Evolutionary conservation across 2,329 filamentous ascomycete genomes (phyloP).

Genomic region (Xylariaceae sp.): DNA sequence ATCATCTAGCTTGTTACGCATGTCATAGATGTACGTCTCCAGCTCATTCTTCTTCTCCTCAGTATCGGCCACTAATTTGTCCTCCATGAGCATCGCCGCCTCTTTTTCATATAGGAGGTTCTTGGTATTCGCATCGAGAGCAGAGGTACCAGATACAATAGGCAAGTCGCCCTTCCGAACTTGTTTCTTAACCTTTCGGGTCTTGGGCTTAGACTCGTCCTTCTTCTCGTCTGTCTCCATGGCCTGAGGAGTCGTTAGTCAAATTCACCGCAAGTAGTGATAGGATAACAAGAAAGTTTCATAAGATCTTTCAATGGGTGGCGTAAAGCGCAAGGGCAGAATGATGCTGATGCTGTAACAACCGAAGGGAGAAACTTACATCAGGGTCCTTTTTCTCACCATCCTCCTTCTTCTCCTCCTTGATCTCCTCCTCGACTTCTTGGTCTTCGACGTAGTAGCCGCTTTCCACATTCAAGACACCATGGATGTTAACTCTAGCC

Average conservation of each 20-base stretch:
- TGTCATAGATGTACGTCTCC: conserved; percentile 95
- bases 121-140: conserved; percentile 74
- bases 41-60: conserved; percentile 99
- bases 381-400: conserved; percentile 71
- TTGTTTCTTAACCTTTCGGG: conserved; percentile 98
- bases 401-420: conserved; percentile 66
- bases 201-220: conserved; percentile 74
- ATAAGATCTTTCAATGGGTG: too few relatives aligned
- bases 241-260: conserved; percentile 68
- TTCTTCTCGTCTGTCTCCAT: conserved; percentile 82
- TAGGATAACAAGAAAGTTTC: too few relatives aligned
- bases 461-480: conserved; percentile 93
- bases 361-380: conserved; percentile 61
- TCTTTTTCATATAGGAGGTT: conserved; percentile 79
- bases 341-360: too few relatives aligned
- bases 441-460: conserved; percentile 98
- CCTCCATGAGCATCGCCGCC: conserved; percentile 91
- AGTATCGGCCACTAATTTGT: conserved; percentile 97
- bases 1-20: conserved; percentile 93
- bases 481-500: conserved; percentile 94
- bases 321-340: not conserved
- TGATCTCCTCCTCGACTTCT: conserved; percentile 92
- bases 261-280: too few relatives aligned
- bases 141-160: conserved; percentile 80
- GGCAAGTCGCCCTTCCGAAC: conserved; percentile 96